Percentiles rank a stretch among this genome's conserved stretches.
phyloP scores from a whole-genome alignment of 2,329 filamentous ascomycete species.

The Colletotrichum spaethianum region DNA sequence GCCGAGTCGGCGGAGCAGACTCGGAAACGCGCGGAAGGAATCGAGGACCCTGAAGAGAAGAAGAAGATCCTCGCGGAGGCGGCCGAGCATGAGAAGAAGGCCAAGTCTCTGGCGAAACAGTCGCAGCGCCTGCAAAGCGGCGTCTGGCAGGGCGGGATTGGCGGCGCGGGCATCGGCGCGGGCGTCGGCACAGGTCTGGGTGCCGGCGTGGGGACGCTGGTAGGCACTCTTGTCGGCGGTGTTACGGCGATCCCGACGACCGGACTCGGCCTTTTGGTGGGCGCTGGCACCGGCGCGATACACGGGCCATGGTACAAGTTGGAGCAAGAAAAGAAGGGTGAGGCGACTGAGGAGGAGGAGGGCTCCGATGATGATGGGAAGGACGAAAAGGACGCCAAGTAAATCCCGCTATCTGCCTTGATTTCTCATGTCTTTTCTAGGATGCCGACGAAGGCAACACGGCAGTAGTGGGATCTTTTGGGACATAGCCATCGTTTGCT shows the following conservation, averaged over 20 bases:
- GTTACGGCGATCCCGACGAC: slow-evolving; percentile 33
- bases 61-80: slow-evolving; percentile 32
- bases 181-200: slow-evolving; percentile 27
- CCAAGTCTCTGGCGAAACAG: slow-evolving; percentile 9
- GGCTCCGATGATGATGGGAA: not conserved
- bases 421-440: not conserved
- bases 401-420: not conserved
- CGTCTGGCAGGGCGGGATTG: slow-evolving; percentile 34
- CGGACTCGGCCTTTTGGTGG: slow-evolving; percentile 18
- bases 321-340: slow-evolving; percentile 10
- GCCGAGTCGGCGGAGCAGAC: slow-evolving; percentile 14
- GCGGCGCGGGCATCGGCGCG: slow-evolving; percentile 35
- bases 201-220: slow-evolving; percentile 29
- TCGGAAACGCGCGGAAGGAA: slow-evolving; percentile 19
- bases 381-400: not conserved
- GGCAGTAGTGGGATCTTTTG: no score
- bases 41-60: slow-evolving; percentile 33
- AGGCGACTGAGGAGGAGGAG: not conserved
- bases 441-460: not conserved
- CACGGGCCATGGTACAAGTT: slow-evolving; percentile 38
- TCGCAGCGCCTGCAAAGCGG: slow-evolving; percentile 34
- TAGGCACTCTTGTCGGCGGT: slow-evolving; percentile 28
- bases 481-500: not conserved
- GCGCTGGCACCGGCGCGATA: slow-evolving; percentile 25
- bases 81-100: slow-evolving; percentile 30